Evolutionary conservation across 345 rosid species (phyloP).

Genomic region (Barbarea vulgaris): DNA sequence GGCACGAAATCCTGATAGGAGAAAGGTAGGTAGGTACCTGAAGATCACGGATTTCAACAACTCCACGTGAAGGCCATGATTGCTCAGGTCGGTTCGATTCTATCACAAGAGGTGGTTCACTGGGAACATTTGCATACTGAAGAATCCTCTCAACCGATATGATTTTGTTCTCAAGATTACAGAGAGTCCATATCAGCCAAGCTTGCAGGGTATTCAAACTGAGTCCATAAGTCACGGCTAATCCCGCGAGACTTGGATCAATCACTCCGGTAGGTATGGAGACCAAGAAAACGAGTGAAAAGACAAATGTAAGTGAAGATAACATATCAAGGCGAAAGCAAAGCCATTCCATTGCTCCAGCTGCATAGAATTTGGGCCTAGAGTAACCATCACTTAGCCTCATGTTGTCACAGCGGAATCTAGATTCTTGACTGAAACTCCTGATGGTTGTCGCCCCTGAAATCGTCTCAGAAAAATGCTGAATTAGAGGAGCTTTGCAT

Average conservation of each 20-base stretch:
- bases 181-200: constrained; percentile 66
- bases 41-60: constrained; percentile 55
- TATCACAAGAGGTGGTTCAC: constrained; percentile 75
- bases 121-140: constrained; percentile 67
- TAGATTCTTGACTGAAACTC: constrained; percentile 74
- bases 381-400: constrained; percentile 66
- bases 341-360: constrained; percentile 87
- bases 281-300: constrained; percentile 67
- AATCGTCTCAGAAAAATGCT: constrained; percentile 83
- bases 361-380: constrained; percentile 59
- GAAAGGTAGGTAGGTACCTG: constrained; percentile 52
- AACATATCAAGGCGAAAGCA: constrained; percentile 75
- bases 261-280: constrained; percentile 63
- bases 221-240: constrained; percentile 87
- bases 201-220: constrained; percentile 71
- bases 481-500: constrained; percentile 81
- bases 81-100: constrained; percentile 53
- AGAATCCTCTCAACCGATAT: constrained; percentile 88
- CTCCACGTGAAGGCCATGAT: constrained; percentile 74
- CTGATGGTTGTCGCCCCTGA: constrained; percentile 79
- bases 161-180: constrained; percentile 73
- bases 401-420: constrained; percentile 66
- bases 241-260: constrained; percentile 85
- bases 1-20: not conserved
- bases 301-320: constrained; percentile 67